These are phyloP conservation scores for Erodium texanum DNA, from an alignment of 441 rosid genomes.

Conservation along the genomic window DNA sequence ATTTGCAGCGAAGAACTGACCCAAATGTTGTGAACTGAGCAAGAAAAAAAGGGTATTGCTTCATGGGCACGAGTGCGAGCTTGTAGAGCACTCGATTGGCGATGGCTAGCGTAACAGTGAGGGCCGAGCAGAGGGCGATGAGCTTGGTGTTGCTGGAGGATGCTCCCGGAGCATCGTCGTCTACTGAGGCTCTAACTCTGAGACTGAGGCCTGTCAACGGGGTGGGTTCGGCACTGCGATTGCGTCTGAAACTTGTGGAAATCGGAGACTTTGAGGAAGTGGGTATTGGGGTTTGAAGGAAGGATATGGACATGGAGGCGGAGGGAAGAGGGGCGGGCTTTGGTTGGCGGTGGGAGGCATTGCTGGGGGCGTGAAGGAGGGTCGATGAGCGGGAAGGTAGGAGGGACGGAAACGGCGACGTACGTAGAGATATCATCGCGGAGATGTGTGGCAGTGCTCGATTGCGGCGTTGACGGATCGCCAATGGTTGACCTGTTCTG, in stretches of 20 bases:
- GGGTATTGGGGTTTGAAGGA: neutral
- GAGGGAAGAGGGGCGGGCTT: too few species aligned
- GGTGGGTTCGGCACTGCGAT: too few species aligned
- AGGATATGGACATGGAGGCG: too few species aligned
- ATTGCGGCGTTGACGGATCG: neutral
- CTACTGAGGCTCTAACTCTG: neutral
- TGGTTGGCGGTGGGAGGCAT: neutral
- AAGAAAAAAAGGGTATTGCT: constrained; percentile 69
- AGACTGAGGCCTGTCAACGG: neutral
- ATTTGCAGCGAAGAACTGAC: constrained; percentile 20
- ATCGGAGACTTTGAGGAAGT: neutral
- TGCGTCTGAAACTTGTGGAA: too few species aligned
- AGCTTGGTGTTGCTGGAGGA: constrained; percentile 20
- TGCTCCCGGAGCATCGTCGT: neutral
- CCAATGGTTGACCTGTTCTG: neutral
- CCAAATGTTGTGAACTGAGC: constrained; percentile 82
- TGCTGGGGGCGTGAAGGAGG: neutral
- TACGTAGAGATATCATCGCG: neutral
- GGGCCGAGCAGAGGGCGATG: constrained; percentile 35
- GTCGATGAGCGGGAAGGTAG: neutral
- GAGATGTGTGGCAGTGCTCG: too few species aligned
- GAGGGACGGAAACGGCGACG: neutral
- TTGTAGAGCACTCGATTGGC: constrained; percentile 87
- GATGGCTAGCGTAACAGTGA: constrained; percentile 43
- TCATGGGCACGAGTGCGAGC: constrained; percentile 91